These are phyloP conservation scores for Candida sp. DNA, from an alignment of 1,139 yeast species.

Conservation along the genomic window DNA sequence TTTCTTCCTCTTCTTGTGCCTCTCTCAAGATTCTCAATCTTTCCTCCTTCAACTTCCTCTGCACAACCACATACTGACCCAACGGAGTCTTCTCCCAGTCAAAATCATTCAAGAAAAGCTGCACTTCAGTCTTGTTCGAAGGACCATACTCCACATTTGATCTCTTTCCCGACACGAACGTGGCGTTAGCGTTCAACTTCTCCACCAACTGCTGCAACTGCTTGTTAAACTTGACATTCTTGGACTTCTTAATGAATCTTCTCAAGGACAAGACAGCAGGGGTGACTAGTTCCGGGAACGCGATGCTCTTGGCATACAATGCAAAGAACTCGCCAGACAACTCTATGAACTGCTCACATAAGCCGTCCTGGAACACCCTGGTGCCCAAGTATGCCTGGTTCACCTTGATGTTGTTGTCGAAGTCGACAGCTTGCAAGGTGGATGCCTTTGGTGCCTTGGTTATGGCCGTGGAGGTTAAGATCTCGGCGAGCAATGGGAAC, in stretches of 20 bases:
- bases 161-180: conserved; percentile 70
- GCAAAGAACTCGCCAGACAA: conserved; percentile 83
- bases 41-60: conserved; percentile 85
- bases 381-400: conserved; percentile 86
- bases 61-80: conserved; percentile 83
- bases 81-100: conserved; percentile 90
- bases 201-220: conserved; percentile 78
- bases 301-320: conserved; percentile 79
- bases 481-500: conserved; percentile 84
- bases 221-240: conserved; percentile 74
- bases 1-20: conserved; percentile 66
- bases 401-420: conserved; percentile 84
- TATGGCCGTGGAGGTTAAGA: conserved; percentile 79
- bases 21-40: conserved; percentile 70
- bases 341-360: conserved; percentile 86
- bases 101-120: conserved; percentile 70
- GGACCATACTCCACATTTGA: conserved; percentile 85
- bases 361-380: conserved; percentile 85
- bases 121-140: conserved; percentile 73
- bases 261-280: conserved; percentile 84
- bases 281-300: conserved; percentile 94
- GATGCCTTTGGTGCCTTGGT: conserved; percentile 68
- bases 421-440: conserved; percentile 79
- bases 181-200: conserved; percentile 77
- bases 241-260: conserved; percentile 77